Base-by-base conservation (phyloP, 164 flowering plant species). In the Dillenia turbinata region DNA sequence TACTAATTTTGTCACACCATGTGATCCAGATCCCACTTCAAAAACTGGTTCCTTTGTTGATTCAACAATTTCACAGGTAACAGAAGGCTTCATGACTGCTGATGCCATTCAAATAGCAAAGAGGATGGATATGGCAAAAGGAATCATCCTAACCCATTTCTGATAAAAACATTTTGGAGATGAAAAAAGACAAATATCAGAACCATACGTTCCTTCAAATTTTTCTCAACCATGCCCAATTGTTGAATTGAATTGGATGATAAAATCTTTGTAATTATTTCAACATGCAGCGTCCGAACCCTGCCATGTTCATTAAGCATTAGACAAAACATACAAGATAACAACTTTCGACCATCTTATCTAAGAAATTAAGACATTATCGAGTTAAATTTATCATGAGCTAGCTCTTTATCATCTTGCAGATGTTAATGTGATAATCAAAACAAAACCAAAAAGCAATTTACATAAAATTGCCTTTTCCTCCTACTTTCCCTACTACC, bases 1-100 rank as follows among this genome's bases (percentile, higher is more conserved):
- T 48, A 77, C 73, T 12, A 62, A 58, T 49, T 73, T 69, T 15
- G 57, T 44, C 44, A 64, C 10, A 12, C 33, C 60, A 45, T 66
- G 63, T 22, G 51, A 70, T 66, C 64, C 69, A 66, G 49, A 53
- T 43, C 60, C 65, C 16, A 50, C 58, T 63, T 8, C 47, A 19
- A 9, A 66, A 52, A 16, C 44, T 65, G 12, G 22, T 22, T 54
- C 66, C 68, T 70, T 48, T 69, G 16, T 66, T 44, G 79, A 64
- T 71, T 88, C 92, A 13, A 80, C 81, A 58, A 89, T 89, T 73
- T 89, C 96, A 75, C 81, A 82, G 49, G 75, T 75, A 43, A 77
- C 69, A 15, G 69, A 26, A 9, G 12, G 12, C 58, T 66, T 54
- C 17, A 44, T 33, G 12, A 62, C 26, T 45, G 49, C 16, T 4